Evolutionary conservation across 2,329 filamentous ascomycete species (phyloP).

Genomic region (Neofusicoccum sp.): DNA sequence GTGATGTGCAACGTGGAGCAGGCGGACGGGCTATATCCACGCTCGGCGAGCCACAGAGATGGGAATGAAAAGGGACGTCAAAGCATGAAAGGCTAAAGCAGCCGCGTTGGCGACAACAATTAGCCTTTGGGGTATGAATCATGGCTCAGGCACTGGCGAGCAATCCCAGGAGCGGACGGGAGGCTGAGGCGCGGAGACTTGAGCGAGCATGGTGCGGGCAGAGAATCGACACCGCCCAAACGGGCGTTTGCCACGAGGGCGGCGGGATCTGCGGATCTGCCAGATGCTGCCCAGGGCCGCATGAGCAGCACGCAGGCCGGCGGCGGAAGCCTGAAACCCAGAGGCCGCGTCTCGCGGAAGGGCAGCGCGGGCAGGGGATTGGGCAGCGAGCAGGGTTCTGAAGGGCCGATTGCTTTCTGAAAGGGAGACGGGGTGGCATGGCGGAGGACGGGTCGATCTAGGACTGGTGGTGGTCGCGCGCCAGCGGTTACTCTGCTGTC

Average conservation of each 20-base stretch:
- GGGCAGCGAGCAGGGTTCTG: constrained; percentile 1
- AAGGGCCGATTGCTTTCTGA: constrained; percentile 2
- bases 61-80: background rate
- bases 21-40: constrained; percentile 6
- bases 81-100: constrained; percentile 11
- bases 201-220: background rate
- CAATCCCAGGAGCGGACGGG: background rate
- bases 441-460: background rate
- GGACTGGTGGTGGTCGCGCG: background rate
- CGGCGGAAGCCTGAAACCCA: constrained; percentile 1
- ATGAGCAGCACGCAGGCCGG: background rate
- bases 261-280: constrained; percentile 13
- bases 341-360: background rate
- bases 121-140: constrained; percentile 11
- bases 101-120: constrained; percentile 6
- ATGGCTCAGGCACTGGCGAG: constrained; percentile 2
- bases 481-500: no score
- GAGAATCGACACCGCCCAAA: background rate
- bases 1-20: constrained; percentile 11
- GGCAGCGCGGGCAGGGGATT: background rate
- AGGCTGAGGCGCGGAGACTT: constrained; percentile 17
- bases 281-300: background rate
- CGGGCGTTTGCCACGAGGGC: constrained; percentile 11
- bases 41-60: background rate
- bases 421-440: background rate